Evolutionary conservation across 495 filamentous ascomycete species (phyloP), one percentile per base, ranked within the genome.

Genomic region (Ascodesmis nigricans): DNA sequence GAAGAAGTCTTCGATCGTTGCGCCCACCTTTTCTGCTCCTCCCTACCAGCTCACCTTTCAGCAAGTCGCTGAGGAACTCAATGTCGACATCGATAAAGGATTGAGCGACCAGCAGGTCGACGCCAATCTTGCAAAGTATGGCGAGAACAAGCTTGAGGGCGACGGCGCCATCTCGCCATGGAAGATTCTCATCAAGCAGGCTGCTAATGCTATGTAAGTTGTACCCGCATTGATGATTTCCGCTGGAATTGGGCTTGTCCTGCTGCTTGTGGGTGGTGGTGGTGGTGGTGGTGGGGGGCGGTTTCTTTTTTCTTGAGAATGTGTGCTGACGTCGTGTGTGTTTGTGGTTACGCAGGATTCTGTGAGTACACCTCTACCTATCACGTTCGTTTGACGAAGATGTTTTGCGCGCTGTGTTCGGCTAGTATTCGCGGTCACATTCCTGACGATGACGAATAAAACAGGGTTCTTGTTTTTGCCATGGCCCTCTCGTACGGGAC

Each of bases 401-500:
- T n/a, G n/a, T n/a, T n/a, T n/a, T n/a, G n/a, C n/a, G n/a, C n/a
- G n/a, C n/a, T n/a, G n/a, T n/a, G n/a, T n/a, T n/a, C n/a, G n/a
- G n/a, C n/a, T n/a, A n/a, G n/a, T 4, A 17, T 15, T 17, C 1
- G 9, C 9, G 6, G 6, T 10, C 29, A 11, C 2, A 14, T 8
- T 31, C 8, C 10, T 31, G n/a, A 6, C 28, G 6, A 11, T 5
- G 11, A 6, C 11, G 11, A 11, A 11, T 5, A 13, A 5, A 14
- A 26, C 18, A 42, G 32, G 73, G 75, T 91, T 22, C 62, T 91
- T 15, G 65, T 87, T 21, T 63, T 90, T 31, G 80, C 78, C 40
- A 87, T 87, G 77, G 70, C 63, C 21, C 58, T 91, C 23, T 78
- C 74, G 44, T 90, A 80, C 47, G 76, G 67, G 33, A 75, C 90